Evolutionary conservation across 2,329 filamentous ascomycete genomes (phyloP).

Genomic region (Ophiostoma ulmi): DNA sequence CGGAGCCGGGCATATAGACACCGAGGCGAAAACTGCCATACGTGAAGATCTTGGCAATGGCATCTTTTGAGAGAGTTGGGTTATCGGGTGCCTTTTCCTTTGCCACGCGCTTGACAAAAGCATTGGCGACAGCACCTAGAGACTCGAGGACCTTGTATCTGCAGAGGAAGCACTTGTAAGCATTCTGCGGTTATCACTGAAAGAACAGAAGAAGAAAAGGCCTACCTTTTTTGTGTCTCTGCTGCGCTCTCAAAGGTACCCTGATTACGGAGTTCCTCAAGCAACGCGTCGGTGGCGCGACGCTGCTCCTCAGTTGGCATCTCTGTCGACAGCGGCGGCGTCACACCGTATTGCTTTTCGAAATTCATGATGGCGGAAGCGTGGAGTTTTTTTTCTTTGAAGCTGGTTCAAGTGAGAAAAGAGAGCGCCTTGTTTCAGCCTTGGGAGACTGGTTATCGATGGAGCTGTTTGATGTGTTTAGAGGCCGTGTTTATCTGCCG

Average conservation of each 20-base stretch:
- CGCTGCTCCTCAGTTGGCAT: slow-evolving; percentile 74
- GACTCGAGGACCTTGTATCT: slow-evolving; percentile 69
- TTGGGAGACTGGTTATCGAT: neutral
- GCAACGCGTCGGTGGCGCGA: slow-evolving; percentile 68
- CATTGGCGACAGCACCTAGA: slow-evolving; percentile 73
- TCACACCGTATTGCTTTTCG: slow-evolving; percentile 57
- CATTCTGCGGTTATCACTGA: neutral
- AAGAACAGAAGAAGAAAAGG: neutral
- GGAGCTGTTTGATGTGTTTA: neutral
- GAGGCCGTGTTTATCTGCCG: neutral
- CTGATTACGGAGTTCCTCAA: slow-evolving; percentile 78
- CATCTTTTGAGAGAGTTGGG: slow-evolving; percentile 70
- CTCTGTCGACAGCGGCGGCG: slow-evolving; percentile 71
- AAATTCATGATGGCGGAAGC: slow-evolving; percentile 26
- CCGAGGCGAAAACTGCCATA: slow-evolving; percentile 94
- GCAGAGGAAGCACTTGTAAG: slow-evolving; percentile 13
- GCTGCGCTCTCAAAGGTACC: slow-evolving; percentile 85
- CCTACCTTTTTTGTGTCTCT: slow-evolving; percentile 76
- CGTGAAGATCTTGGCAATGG: slow-evolving; percentile 88
- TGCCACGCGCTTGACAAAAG: slow-evolving; percentile 81
- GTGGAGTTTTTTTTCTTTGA: neutral
- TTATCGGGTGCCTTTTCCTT: slow-evolving; percentile 65
- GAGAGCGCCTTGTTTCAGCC: neutral
- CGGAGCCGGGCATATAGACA: slow-evolving; percentile 89
- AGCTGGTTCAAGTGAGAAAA: neutral